Percentiles rank a stretch among this genome's conserved stretches.
These are phyloP conservation scores for Ailanthus altissimus DNA, from an alignment of 345 rosid species.

Conservation along the genomic window DNA sequence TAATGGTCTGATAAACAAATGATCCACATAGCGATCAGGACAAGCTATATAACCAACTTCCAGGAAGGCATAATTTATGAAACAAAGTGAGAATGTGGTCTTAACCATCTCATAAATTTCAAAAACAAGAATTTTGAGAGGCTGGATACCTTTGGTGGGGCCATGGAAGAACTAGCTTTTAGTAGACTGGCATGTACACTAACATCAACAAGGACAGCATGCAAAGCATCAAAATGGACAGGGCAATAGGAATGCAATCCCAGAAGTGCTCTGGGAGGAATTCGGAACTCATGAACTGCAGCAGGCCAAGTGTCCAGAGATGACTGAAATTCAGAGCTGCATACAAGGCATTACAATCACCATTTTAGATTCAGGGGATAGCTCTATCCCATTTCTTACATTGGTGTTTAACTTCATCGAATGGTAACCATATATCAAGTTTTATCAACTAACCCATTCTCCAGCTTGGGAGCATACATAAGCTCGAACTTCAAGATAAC, in stretches of 20 bases:
- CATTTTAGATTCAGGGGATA: slow-evolving; percentile 13
- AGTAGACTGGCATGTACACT: slow-evolving; percentile 73
- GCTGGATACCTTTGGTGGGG: slow-evolving; percentile 51
- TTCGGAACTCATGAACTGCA: slow-evolving; percentile 80
- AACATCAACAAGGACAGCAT: slow-evolving; percentile 79
- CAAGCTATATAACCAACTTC: neutral
- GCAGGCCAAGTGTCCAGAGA: slow-evolving; percentile 55
- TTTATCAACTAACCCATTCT: slow-evolving; percentile 45
- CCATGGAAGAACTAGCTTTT: slow-evolving; percentile 49
- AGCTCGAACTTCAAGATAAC: slow-evolving; percentile 94
- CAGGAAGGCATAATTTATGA: neutral
- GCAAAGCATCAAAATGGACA: slow-evolving; percentile 85
- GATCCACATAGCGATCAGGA: neutral
- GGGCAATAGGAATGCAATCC: slow-evolving; percentile 97
- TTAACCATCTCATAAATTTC: neutral
- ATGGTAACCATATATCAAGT: neutral
- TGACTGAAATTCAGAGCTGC: slow-evolving; percentile 55
- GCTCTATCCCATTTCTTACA: neutral
- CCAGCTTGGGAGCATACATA: slow-evolving; percentile 61
- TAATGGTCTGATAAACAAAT: slow-evolving; percentile 17
- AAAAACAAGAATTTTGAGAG: slow-evolving; percentile 36
- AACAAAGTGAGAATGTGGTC: neutral
- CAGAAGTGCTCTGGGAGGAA: slow-evolving; percentile 89
- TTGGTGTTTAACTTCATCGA: neutral
- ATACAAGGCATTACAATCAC: slow-evolving; percentile 12